Percentiles rank a stretch among this genome's conserved stretches.
phyloP scores from a whole-genome alignment of 2,329 filamentous ascomycete genomes.

The Pseudocercospora fuligena region DNA sequence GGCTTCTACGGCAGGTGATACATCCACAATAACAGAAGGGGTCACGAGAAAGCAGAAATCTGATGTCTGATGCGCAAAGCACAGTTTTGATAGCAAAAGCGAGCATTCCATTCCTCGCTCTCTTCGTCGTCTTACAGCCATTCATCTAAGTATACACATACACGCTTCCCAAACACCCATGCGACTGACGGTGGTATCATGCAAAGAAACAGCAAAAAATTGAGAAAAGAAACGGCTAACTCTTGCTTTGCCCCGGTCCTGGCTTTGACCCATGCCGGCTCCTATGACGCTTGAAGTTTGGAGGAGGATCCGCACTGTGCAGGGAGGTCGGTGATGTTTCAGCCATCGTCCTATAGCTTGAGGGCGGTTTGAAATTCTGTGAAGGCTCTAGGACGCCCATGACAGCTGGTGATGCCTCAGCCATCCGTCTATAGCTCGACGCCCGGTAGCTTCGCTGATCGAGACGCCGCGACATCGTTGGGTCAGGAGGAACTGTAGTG shows the following conservation, averaged over 20 bases:
- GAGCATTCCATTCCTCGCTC: neutral
- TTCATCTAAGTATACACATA: neutral
- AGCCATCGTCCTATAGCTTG: neutral
- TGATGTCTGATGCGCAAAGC: neutral
- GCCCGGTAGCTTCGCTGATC: neutral
- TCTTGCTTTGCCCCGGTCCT: neutral
- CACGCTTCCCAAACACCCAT: neutral
- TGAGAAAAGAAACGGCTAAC: neutral
- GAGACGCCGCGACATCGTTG: neutral
- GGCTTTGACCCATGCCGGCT: neutral
- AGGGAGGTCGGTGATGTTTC: neutral
- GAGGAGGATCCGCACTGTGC: neutral
- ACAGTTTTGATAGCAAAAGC: neutral
- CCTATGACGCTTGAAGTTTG: neutral
- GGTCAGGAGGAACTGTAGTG: neutral
- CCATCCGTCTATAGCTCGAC: neutral
- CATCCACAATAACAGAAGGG: neutral
- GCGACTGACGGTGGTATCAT: slow-evolving; percentile 2
- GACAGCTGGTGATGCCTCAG: neutral
- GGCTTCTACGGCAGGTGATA: no score
- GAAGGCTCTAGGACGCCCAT: neutral
- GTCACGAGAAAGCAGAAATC: neutral
- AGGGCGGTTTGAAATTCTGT: no score
- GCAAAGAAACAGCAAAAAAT: neutral
- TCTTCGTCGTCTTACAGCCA: neutral